These are phyloP conservation scores for Solanum ossicruentum DNA, from an alignment of 257 asterid species.

Conservation along the genomic window DNA sequence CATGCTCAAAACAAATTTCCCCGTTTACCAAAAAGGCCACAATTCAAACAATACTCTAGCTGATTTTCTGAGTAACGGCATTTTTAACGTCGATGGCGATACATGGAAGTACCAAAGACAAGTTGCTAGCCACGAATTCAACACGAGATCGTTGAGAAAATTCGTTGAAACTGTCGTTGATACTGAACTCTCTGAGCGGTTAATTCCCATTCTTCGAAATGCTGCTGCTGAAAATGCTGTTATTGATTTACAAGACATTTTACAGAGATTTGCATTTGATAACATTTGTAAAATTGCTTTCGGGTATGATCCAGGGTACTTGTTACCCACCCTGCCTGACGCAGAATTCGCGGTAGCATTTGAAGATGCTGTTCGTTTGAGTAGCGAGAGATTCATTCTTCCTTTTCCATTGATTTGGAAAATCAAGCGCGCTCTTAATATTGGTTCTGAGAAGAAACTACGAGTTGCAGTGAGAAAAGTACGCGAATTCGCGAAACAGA, in stretches of 20 bases:
- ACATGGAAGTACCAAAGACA: constrained; percentile 54
- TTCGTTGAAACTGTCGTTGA: constrained; percentile 51
- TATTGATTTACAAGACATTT: constrained; percentile 46
- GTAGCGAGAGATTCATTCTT: constrained; percentile 17
- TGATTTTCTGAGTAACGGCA: constrained; percentile 59
- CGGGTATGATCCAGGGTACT: constrained; percentile 46
- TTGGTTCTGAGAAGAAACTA: constrained; percentile 40
- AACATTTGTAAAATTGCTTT: constrained; percentile 55
- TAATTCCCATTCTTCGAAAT: constrained; percentile 25
- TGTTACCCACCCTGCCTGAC: constrained; percentile 31
- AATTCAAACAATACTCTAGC: neutral
- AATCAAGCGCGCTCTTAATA: constrained; percentile 17
- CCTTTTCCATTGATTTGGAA: constrained; percentile 31
- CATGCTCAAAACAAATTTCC: constrained; percentile 43
- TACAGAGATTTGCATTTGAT: constrained; percentile 62
- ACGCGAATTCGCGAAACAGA: constrained; percentile 29
- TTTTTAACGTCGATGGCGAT: constrained; percentile 48
- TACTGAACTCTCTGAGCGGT: constrained; percentile 23
- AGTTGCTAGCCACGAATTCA: constrained; percentile 53
- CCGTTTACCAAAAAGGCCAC: constrained; percentile 23
- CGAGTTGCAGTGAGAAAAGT: neutral
- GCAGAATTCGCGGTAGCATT: constrained; percentile 34
- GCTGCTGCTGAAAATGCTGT: constrained; percentile 9
- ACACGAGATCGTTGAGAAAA: constrained; percentile 32
- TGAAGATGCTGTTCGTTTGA: constrained; percentile 19